Conservation (phyloP, 2,329 filamentous ascomycete species). For the Xylariales sp. region DNA sequence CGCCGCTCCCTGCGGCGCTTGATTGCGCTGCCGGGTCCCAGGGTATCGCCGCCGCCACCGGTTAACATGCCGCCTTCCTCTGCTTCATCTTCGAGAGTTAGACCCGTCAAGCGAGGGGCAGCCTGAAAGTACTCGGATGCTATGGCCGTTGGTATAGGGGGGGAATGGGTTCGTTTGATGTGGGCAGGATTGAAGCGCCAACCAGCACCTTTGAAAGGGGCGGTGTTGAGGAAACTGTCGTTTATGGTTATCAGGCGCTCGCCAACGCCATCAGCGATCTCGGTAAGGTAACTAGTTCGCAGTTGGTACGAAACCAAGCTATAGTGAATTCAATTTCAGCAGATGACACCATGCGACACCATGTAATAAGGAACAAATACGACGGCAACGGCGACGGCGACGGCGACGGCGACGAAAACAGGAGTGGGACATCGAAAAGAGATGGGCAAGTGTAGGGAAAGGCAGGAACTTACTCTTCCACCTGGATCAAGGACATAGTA, state of each 20-base stretch:
- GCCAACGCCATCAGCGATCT: slow-evolving; percentile 85
- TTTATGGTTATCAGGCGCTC: slow-evolving; percentile 86
- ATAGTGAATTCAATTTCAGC: slow-evolving; percentile 34
- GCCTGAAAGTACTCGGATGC: slow-evolving; percentile 85
- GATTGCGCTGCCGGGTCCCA: slow-evolving; percentile 74
- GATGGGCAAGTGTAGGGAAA: too few species aligned
- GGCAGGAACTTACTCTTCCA: slow-evolving; percentile 46
- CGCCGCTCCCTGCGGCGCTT: slow-evolving; percentile 71
- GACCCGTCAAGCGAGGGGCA: slow-evolving; percentile 70
- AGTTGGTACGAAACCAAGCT: slow-evolving; percentile 87
- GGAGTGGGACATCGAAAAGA: too few species aligned
- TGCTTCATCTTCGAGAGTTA: slow-evolving; percentile 76
- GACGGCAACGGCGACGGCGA: too few species aligned
- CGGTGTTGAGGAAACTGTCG: slow-evolving; percentile 80
- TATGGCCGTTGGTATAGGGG: slow-evolving; percentile 84
- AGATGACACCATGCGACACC: neutral
- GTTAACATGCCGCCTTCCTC: slow-evolving; percentile 80
- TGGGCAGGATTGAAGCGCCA: slow-evolving; percentile 80
- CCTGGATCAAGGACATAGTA: slow-evolving; percentile 49
- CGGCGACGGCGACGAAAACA: too few species aligned
- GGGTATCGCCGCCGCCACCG: slow-evolving; percentile 73
- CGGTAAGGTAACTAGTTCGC: slow-evolving; percentile 81
- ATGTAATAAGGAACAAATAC: neutral
- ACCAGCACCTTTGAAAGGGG: slow-evolving; percentile 83
- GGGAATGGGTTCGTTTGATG: slow-evolving; percentile 85